Conservation (phyloP, 345 rosid species). For the Adansonia digitata region DNA sequence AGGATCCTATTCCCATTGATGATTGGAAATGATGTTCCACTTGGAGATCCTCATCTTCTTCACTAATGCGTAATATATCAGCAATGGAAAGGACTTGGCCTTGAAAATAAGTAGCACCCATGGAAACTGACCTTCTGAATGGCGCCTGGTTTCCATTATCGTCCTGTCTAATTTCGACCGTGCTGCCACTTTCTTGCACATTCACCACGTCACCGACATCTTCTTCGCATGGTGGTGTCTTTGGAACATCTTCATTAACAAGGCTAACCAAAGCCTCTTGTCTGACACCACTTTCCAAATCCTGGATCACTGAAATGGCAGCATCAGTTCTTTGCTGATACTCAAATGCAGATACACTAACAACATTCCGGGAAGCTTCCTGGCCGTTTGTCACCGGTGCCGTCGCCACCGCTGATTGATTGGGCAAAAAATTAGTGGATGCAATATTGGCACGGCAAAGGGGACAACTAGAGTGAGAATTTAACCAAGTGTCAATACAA, state of each 20-base stretch:
- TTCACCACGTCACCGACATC: not conserved
- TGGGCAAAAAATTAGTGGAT: not conserved
- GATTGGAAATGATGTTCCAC: not conserved
- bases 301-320: not conserved
- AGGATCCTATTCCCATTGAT: not conserved
- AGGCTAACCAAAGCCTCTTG: not conserved
- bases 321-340: not conserved
- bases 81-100: not conserved
- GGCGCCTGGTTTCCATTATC: not conserved
- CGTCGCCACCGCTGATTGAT: not conserved
- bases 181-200: no score
- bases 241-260: no score
- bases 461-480: not conserved
- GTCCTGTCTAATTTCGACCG: not conserved
- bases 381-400: not conserved
- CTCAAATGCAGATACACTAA: not conserved
- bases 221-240: no score
- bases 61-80: not conserved
- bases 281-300: conserved; percentile 1
- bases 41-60: not conserved
- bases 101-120: not conserved
- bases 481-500: not conserved
- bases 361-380: not conserved
- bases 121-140: not conserved
- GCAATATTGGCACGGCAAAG: not conserved